Base-by-base conservation (phyloP, 306 rosid species). In the Trifolium repens region DNA sequence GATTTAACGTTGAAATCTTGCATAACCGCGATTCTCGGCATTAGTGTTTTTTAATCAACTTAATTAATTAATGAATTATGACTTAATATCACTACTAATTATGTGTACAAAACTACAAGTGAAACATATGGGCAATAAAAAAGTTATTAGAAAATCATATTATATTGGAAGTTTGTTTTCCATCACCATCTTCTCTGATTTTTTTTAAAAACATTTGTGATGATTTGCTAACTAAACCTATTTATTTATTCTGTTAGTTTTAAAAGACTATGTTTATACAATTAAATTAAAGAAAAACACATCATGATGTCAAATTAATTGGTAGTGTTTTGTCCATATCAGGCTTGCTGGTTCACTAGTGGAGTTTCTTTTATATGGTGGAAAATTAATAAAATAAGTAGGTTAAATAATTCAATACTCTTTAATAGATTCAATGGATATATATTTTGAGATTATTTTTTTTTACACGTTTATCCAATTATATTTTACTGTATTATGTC, bases 21-120 rank as follows among this genome's bases (percentile, higher is more conserved):
- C 42, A 61, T 40, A 39, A 83, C 94, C 96, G 89, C 34, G 89
- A 91, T 87, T 87, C 80, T 86, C 86, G 94, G 59, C 35, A 83
- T 89, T 79, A 79, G 87, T 89, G 87, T 79, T 84, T 63, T 78
- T 70, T 81, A 78, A 79, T 72, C 79, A 73, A 73, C 72, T 60
- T 58, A 58, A 58, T 58, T 7, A 58, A 30, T 81, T 80, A 61
- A 69, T 77, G 71, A 54, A 64, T 44, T 54, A 42, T 42, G 52
- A 49, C 49, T 37, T 67, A 62, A 77, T 71, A 72, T 10, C 67
- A 61, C 43, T 61, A 61, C 16, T 19, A 67, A 70, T 57, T 61
- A 9, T 7, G 37, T 46, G 26, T n/a, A 69, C 5, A 27, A 47
- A 39, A 60, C 2, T 26, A 67, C 75, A 57, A 12, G 39, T 42